A percentile compares a stretch with the other conserved stretches of the same genome.
Conservation (phyloP, 176 grass and related monocot species). For the Elymus sibiricus region DNA sequence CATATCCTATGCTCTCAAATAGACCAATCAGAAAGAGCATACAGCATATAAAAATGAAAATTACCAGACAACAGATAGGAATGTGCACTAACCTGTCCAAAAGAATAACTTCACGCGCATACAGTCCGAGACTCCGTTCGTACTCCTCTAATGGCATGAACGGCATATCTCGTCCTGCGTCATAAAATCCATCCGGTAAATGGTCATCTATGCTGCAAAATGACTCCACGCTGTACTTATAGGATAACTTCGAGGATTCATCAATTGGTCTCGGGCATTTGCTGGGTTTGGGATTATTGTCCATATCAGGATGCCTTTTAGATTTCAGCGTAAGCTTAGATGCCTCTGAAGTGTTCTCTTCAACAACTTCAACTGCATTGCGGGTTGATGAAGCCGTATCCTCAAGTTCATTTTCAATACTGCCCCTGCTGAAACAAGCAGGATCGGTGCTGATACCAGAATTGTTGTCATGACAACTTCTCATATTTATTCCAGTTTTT, state of each 20-base stretch:
- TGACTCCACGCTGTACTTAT: slow-evolving; percentile 85
- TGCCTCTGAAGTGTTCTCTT: slow-evolving; percentile 28
- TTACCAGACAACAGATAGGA: not conserved
- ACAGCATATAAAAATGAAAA: slow-evolving; percentile 14
- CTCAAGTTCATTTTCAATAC: slow-evolving; percentile 51
- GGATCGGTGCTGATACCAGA: slow-evolving; percentile 47
- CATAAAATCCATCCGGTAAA: slow-evolving; percentile 98
- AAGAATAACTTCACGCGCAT: slow-evolving; percentile 96
- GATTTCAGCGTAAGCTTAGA: slow-evolving; percentile 66
- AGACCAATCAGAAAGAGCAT: slow-evolving; percentile 24
- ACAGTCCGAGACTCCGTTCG: slow-evolving; percentile 49
- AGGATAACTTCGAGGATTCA: slow-evolving; percentile 64
- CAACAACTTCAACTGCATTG: slow-evolving; percentile 16
- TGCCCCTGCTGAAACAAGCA: slow-evolving; percentile 37
- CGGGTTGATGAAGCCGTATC: slow-evolving; percentile 45
- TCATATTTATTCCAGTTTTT: slow-evolving; percentile 35
- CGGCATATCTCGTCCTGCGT: slow-evolving; percentile 78
- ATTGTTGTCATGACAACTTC: slow-evolving; percentile 21
- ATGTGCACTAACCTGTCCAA: slow-evolving; percentile 73
- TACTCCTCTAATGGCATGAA: slow-evolving; percentile 89
- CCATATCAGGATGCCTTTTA: slow-evolving; percentile 96
- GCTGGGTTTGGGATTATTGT: slow-evolving; percentile 89
- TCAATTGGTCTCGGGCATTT: slow-evolving; percentile 78
- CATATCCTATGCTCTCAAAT: not conserved
- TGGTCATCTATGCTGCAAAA: slow-evolving; percentile 86